Evolutionary conservation across 1,284 basidiomycete species (phyloP), one percentile per base, ranked within the genome.

Genomic region (Moniliella sp.): DNA sequence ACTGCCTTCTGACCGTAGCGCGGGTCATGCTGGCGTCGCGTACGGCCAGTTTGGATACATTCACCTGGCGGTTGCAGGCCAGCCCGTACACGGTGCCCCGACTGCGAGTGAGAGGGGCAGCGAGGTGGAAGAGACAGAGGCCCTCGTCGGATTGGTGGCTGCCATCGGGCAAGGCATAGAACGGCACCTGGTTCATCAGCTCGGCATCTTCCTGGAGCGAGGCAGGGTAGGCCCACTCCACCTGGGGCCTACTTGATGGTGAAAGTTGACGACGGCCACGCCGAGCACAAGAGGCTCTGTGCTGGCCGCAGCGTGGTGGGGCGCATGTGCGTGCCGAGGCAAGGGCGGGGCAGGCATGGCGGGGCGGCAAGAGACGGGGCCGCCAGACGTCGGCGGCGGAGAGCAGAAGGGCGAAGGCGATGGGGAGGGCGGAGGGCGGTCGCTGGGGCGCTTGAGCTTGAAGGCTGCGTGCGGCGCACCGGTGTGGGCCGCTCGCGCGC

Each of bases 1-100:
- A 99, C 79, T 0, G 91, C 88, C 59, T 97, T 99, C 61, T 99
- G 88, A 99, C 88, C 11, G 78, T 94, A 16, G 79, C 83, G 12
- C 88, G 73, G 4, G 88, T 94, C 7, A 97, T 82, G 50, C 93
- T 83, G 10, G 73, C 67, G 15, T n/a, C 73, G 50, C 78, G 78
- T 33, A 76, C 74, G 4, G 83, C 65, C n/a, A 99, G 67, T 13
- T 75, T 69, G 1, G 76, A 69, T 1, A 84, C 68, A 4, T 78
- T 69, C 27, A 99, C 82, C 65, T 99, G 88, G 25, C 88, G 80
- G 52, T 97, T 94, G 63, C 88, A 59, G 5, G 46, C 48, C 18
- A 46, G 43, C 25, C 44, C 49, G 33, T 46, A 52, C 4, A 40
- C 35, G 19, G 48, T 55, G 18, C 35, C 32, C 8, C 21, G 8